phyloP scores from a whole-genome alignment of 441 rosid species.

The Pelargonium citronellum region DNA sequence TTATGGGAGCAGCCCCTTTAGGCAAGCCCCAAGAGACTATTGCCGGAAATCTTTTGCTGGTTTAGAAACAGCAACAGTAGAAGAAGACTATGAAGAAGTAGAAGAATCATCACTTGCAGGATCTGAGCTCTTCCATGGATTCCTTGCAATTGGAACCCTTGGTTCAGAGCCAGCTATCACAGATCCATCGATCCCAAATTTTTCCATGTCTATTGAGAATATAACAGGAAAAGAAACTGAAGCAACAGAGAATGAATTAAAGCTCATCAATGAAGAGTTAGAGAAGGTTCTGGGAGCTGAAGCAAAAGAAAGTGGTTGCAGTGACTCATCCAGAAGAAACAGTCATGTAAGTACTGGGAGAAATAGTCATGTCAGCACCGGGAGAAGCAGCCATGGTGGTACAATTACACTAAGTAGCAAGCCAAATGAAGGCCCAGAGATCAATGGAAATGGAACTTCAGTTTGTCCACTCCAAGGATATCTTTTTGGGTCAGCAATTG shows the following conservation, averaged over 20 bases:
- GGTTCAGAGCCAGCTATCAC: conserved; percentile 48
- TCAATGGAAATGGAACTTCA: conserved; percentile 38
- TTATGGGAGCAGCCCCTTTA: conserved; percentile 36
- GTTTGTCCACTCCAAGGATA: conserved; percentile 71
- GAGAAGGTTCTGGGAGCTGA: conserved; percentile 67
- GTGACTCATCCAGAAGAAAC: conserved; percentile 40
- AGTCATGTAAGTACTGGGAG: conserved; percentile 32
- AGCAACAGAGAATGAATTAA: conserved; percentile 63
- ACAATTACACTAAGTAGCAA: conserved; percentile 70
- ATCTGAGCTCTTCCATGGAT: conserved; percentile 67
- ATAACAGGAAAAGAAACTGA: conserved; percentile 66
- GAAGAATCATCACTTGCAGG: conserved; percentile 49
- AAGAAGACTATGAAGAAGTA: conserved; percentile 33
- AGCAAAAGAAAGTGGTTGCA: conserved; percentile 50
- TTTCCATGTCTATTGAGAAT: conserved; percentile 53
- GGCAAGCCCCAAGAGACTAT: conserved; percentile 38
- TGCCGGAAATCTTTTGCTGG: conserved; percentile 52
- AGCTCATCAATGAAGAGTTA: conserved; percentile 63
- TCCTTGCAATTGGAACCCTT: conserved; percentile 73
- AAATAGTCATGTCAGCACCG: conserved; percentile 62
- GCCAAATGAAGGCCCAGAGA: conserved; percentile 46
- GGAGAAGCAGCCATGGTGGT: conserved; percentile 74
- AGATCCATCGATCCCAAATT: conserved; percentile 63
- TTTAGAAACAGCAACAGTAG: conserved; percentile 38
- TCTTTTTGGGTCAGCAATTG: conserved; percentile 71